Evolutionary conservation across 371 early-diverging fungal genomes (phyloP), one percentile per base, ranked within the genome.

Genomic region (Mortierella sp.): DNA sequence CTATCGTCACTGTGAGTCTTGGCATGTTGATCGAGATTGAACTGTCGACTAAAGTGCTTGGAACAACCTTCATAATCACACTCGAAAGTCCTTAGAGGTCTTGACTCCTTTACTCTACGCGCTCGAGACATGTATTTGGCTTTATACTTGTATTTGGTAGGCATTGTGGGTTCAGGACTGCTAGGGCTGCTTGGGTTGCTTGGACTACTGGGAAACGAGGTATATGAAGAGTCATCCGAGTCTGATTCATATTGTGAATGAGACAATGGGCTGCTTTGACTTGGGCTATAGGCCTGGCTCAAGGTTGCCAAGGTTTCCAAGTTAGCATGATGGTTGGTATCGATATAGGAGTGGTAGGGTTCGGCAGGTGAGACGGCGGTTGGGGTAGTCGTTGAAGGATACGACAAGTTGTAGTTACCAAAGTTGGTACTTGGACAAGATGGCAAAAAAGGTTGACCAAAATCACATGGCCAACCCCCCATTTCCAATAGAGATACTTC

Each of bases 1-100:
- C 26, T 51, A 1, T 10, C 22, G 13, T 51, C 26, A 4, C 10
- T 26, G 53, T 51, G 53, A 13, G 53, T 51, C 26, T 51, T 51
- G 6, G 5, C 23, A 51, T 51, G 53, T 51, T 51, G 53, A 8
- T 51, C 53, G 26, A 51, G 53, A 51, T 51, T 51, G 53, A 51
- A 51, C 28, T 28, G 22, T 51, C 53, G 5, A 26, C 53, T 28
- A 26, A 51, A 51, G 8, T 13, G 8, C 28, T 51, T 51, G 10
- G 3, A 7, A 51, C 53, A 51, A 6, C 28, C 53, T 51, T 6
- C 53, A 13, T 17, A 6, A 1, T 0, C 19, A 15, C 45, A 43
- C 19, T 5, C 17, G 19, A 43, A 43, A 3, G 19, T 43, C 53
- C 9, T 51, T 23, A 10, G 23, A 26, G 28, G 53, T 8, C 26